These are phyloP conservation scores for Jackrogersella minutella DNA, from an alignment of 495 filamentous ascomycete genomes.

Conservation along the genomic window DNA sequence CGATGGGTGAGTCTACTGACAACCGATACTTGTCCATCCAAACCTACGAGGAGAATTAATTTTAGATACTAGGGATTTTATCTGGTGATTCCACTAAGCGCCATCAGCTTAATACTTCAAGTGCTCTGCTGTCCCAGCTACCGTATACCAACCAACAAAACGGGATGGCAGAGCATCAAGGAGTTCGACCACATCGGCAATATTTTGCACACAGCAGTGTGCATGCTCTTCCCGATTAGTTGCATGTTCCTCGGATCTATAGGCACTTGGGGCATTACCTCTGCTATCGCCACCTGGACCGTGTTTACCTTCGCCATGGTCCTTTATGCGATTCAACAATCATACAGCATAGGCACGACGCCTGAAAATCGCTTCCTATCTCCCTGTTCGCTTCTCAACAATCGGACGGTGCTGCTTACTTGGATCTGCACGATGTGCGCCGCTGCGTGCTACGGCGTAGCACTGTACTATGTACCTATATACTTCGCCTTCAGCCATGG, in stretches of 20 bases:
- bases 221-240: conserved; percentile 29
- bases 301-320: conserved; percentile 27
- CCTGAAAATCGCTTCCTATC: conserved; percentile 59
- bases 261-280: conserved; percentile 47
- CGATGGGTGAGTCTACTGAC: conserved; percentile 51
- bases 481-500: conserved; percentile 58
- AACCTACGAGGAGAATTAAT: not conserved
- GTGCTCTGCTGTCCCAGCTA: conserved; percentile 59
- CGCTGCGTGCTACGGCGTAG: conserved; percentile 45
- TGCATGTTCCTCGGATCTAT: conserved; percentile 49
- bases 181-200: conserved; percentile 53
- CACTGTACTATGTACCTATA: conserved; percentile 62
- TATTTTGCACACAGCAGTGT: conserved; percentile 24
- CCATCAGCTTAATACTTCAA: conserved; percentile 59
- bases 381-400: conserved; percentile 49
- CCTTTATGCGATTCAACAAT: conserved; percentile 35
- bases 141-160: conserved; percentile 52
- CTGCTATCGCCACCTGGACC: conserved; percentile 28
- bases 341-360: conserved; percentile 58
- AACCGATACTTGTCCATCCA: not conserved
- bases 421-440: conserved; percentile 39
- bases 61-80: conserved; percentile 63
- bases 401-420: conserved; percentile 24
- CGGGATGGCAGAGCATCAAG: conserved; percentile 44
- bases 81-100: conserved; percentile 67